These are phyloP conservation scores for Trametes cingulata DNA, from an alignment of 768 basidiomycete species.

Conservation along the genomic window DNA sequence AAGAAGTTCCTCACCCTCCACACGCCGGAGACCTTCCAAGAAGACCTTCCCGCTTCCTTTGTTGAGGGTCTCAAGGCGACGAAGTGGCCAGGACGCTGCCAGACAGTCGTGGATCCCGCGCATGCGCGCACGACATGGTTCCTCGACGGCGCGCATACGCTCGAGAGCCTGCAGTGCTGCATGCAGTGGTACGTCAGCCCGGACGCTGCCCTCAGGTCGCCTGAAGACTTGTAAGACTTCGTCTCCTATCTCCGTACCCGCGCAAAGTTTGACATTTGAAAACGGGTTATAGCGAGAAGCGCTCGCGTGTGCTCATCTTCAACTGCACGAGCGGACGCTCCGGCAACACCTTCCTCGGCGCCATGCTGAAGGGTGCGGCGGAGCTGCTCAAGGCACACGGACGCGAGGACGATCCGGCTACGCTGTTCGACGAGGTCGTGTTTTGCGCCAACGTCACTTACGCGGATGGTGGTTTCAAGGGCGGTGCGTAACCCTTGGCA, in stretches of 20 bases:
- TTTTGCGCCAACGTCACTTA: constrained; percentile 99
- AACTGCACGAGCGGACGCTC: constrained; percentile 94
- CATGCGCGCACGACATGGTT: constrained; percentile 70
- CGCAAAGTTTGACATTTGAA: too few relatives aligned
- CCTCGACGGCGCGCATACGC: constrained; percentile 94
- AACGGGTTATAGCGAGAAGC: constrained; percentile 27
- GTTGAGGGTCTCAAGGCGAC: constrained; percentile 64
- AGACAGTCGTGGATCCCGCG: constrained; percentile 68
- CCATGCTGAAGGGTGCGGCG: constrained; percentile 54
- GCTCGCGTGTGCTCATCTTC: constrained; percentile 73
- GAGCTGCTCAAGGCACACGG: constrained; percentile 46
- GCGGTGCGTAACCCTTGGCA: constrained; percentile 62
- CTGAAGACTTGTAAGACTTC: constrained; percentile 14
- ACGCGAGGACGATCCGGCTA: constrained; percentile 37
- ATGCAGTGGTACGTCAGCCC: constrained; percentile 84
- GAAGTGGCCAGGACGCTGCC: constrained; percentile 95
- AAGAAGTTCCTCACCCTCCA: constrained; percentile 56
- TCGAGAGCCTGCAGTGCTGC: constrained; percentile 86
- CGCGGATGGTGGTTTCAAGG: constrained; percentile 84
- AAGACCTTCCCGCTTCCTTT: constrained; percentile 52
- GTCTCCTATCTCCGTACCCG: too few relatives aligned
- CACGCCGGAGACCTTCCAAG: constrained; percentile 30
- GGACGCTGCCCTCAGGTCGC: constrained; percentile 46
- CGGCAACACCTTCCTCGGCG: constrained; percentile 65
- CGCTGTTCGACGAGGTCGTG: constrained; percentile 81